Conservation (phyloP, 768 basidiomycete genomes). For the Rhizopogon rudus region DNA sequence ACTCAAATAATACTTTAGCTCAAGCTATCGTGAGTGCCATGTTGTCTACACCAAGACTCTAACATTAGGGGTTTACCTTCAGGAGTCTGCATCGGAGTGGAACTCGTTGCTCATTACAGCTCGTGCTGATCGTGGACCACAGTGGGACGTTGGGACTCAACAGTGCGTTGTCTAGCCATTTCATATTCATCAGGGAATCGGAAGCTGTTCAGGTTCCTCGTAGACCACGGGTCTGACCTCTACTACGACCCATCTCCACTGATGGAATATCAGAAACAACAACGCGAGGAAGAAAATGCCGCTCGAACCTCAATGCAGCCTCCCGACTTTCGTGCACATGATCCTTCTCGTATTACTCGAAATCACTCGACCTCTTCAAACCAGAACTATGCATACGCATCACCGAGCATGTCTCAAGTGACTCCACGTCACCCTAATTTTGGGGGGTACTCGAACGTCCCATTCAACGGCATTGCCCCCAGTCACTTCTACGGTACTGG, state of each 20-base stretch:
- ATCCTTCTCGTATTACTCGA: slow-evolving; percentile 27
- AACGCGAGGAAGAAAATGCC: slow-evolving; percentile 25
- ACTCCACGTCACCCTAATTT: slow-evolving; percentile 26
- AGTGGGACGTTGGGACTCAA: slow-evolving; percentile 86
- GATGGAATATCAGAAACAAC: slow-evolving; percentile 42
- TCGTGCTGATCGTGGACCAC: slow-evolving; percentile 76
- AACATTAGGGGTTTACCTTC: background rate
- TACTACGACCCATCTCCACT: slow-evolving; percentile 70
- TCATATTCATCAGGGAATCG: background rate
- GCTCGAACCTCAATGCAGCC: slow-evolving; percentile 26
- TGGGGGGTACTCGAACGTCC: slow-evolving; percentile 15
- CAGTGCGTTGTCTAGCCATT: slow-evolving; percentile 45
- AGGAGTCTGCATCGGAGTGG: slow-evolving; percentile 84
- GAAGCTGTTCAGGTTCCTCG: slow-evolving; percentile 54
- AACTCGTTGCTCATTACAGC: slow-evolving; percentile 77
- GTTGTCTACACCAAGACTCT: background rate
- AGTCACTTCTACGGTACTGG: slow-evolving; percentile 37
- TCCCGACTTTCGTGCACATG: slow-evolving; percentile 27
- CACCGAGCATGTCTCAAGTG: slow-evolving; percentile 9
- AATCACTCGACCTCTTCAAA: slow-evolving; percentile 25
- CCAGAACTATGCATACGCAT: slow-evolving; percentile 23
- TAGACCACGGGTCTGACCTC: slow-evolving; percentile 65
- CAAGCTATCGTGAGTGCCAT: slow-evolving; percentile 58
- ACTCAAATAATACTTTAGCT: slow-evolving; percentile 40
- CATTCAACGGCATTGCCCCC: slow-evolving; percentile 32